Conservation (phyloP, 352 stramenopile genomes). For the Pythium vanterpoolii region DNA sequence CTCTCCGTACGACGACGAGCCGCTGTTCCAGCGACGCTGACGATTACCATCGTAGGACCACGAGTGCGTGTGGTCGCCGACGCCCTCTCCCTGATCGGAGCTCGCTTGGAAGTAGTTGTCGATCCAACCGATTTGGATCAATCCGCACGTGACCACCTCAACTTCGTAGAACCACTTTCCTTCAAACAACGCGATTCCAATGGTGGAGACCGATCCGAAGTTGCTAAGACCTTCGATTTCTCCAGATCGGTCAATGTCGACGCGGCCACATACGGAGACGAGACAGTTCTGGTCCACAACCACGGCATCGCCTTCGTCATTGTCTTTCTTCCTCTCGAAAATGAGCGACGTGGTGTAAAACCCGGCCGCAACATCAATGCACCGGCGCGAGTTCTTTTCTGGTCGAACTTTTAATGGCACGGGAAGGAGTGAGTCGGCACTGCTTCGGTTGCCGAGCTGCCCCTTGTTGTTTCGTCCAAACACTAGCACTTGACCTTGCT, state of each 20-base stretch:
- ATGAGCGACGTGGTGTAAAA: conserved; percentile 89
- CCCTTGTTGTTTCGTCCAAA: conserved; percentile 90
- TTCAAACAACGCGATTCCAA: conserved; percentile 63
- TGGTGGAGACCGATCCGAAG: conserved; percentile 82
- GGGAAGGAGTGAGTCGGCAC: conserved; percentile 73
- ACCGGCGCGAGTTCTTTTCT: conserved; percentile 72
- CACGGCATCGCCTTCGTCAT: conserved; percentile 60
- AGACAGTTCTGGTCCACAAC: conserved; percentile 68
- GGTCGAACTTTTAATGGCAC: conserved; percentile 81
- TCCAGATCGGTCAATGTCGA: conserved; percentile 83
- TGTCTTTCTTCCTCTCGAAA: conserved; percentile 80
- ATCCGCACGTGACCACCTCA: conserved; percentile 83
- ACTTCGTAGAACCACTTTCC: conserved; percentile 95
- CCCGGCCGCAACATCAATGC: conserved; percentile 76
- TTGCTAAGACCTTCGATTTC: conserved; percentile 88
- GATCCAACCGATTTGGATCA: conserved; percentile 93
- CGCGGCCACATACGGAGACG: conserved; percentile 65
- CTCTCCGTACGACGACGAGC: conserved; percentile 84
- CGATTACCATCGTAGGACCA: conserved; percentile 93
- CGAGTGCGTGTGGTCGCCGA: conserved; percentile 89
- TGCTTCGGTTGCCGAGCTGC: conserved; percentile 82
- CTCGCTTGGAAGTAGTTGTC: conserved; percentile 90
- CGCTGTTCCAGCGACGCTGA: conserved; percentile 89
- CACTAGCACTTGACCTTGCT: conserved; percentile 81
- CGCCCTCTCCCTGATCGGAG: conserved; percentile 89